Evolutionary conservation across 1,139 yeast genomes (phyloP).

Genomic region (Debaryomyces coudertii): DNA sequence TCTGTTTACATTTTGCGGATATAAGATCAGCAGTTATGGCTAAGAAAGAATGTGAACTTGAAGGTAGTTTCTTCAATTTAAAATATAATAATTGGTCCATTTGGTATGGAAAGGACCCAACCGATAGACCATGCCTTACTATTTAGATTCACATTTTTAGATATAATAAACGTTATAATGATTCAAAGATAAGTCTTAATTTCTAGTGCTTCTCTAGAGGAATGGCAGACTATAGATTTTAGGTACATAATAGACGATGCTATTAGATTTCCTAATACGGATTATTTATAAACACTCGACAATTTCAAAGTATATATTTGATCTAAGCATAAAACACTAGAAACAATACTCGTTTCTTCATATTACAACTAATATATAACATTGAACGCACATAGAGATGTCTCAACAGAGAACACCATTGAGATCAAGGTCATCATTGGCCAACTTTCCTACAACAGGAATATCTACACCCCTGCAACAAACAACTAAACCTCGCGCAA

Average conservation of each 20-base stretch:
- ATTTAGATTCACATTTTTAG: background rate
- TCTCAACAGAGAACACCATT: slow-evolving; percentile 25
- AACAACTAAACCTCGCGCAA: slow-evolving; percentile 22
- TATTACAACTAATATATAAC: background rate
- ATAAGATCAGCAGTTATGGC: slow-evolving; percentile 67
- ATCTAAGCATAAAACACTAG: background rate
- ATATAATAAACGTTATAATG: slow-evolving; percentile 6
- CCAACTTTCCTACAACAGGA: slow-evolving; percentile 16
- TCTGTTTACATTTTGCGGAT: slow-evolving; percentile 65
- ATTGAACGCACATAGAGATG: slow-evolving; percentile 12
- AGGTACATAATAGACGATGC: slow-evolving; percentile 1
- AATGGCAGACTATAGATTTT: background rate
- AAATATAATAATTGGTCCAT: slow-evolving; percentile 64
- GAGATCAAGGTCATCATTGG: slow-evolving; percentile 28
- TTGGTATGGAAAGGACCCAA: slow-evolving; percentile 69
- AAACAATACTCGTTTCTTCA: background rate
- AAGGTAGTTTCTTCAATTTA: slow-evolving; percentile 39
- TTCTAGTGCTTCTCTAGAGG: background rate
- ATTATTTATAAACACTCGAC: slow-evolving; percentile 11
- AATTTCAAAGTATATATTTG: slow-evolving; percentile 1
- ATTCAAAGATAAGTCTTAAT: background rate
- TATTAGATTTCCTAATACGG: slow-evolving; percentile 22
- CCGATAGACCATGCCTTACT: slow-evolving; percentile 53
- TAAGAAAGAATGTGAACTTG: slow-evolving; percentile 45
- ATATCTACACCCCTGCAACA: slow-evolving; percentile 20